These are phyloP conservation scores for Suhomyces anneliseae DNA, from an alignment of 1,139 yeast species.

Conservation along the genomic window DNA sequence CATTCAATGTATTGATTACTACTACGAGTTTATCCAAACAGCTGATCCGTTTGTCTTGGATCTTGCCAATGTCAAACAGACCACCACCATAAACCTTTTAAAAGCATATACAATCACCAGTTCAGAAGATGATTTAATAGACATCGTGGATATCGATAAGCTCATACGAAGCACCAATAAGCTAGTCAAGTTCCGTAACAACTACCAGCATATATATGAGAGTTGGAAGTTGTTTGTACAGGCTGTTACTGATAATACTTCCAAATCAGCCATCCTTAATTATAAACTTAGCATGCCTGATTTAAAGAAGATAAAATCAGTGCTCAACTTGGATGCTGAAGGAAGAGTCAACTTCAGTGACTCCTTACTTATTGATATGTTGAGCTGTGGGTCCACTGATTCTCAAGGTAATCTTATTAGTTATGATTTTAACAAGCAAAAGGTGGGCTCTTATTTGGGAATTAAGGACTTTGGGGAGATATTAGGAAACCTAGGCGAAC, in stretches of 20 bases:
- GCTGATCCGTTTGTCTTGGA: conserved; percentile 10
- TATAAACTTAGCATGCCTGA: conserved; percentile 33
- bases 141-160: conserved; percentile 45
- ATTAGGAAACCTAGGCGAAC: conserved; percentile 43
- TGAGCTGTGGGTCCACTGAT: conserved; percentile 37
- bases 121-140: conserved; percentile 23
- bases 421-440: conserved; percentile 29
- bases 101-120: conserved; percentile 33
- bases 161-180: conserved; percentile 28
- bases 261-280: conserved; percentile 8
- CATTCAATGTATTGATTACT: conserved; percentile 33
- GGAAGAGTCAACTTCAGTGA: conserved; percentile 24
- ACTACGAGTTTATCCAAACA: conserved; percentile 28
- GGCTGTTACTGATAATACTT: conserved; percentile 16
- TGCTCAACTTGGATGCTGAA: conserved; percentile 27
- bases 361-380: conserved; percentile 45
- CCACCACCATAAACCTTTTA: conserved; percentile 30
- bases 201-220: conserved; percentile 27
- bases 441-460: conserved; percentile 30
- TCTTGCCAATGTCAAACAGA: conserved; percentile 20
- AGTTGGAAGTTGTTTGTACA: conserved; percentile 40
- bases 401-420: conserved; percentile 31
- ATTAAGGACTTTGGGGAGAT: conserved; percentile 48
- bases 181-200: conserved; percentile 37
- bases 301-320: conserved; percentile 31